phyloP scores from a whole-genome alignment of 495 filamentous ascomycete genomes.

The Penicillium arizonense region DNA sequence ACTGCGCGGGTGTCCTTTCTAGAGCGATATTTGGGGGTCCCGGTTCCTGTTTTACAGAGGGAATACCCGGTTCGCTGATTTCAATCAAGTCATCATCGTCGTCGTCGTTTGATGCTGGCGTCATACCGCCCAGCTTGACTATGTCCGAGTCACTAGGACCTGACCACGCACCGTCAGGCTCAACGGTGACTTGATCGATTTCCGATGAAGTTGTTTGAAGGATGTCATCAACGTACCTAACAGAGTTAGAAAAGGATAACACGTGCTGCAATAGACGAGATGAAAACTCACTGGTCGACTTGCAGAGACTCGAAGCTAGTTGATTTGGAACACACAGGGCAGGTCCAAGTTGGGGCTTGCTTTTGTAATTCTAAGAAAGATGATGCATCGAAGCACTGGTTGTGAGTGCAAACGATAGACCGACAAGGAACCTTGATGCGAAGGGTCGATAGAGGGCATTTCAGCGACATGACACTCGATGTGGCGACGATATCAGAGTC shows the following conservation, averaged over 20 bases:
- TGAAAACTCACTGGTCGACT: slow-evolving; percentile 72
- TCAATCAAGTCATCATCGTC: slow-evolving; percentile 72
- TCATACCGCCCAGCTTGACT: slow-evolving; percentile 34
- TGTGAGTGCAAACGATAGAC: slow-evolving; percentile 77
- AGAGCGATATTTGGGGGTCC: slow-evolving; percentile 31
- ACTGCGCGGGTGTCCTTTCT: slow-evolving; percentile 53
- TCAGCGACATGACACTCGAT: slow-evolving; percentile 83
- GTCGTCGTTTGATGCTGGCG: slow-evolving; percentile 51
- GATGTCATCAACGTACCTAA: slow-evolving; percentile 89
- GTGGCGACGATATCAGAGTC: slow-evolving; percentile 88
- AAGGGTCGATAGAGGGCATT: slow-evolving; percentile 85
- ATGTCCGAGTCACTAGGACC: slow-evolving; percentile 35
- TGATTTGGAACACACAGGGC: slow-evolving; percentile 85
- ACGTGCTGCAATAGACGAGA: background rate
- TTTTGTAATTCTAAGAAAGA: slow-evolving; percentile 93
- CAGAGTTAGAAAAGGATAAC: slow-evolving; percentile 1
- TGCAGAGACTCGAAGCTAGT: slow-evolving; percentile 78
- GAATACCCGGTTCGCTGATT: slow-evolving; percentile 53
- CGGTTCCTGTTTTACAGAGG: slow-evolving; percentile 47
- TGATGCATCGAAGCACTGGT: slow-evolving; percentile 92
- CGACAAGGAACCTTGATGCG: slow-evolving; percentile 79
- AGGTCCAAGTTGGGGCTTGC: slow-evolving; percentile 92
- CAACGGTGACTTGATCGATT: slow-evolving; percentile 83
- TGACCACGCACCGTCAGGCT: slow-evolving; percentile 84
- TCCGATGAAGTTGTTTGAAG: slow-evolving; percentile 64